Base-by-base conservation (phyloP, 75 land plant species). In the Gnetum montanum region DNA sequence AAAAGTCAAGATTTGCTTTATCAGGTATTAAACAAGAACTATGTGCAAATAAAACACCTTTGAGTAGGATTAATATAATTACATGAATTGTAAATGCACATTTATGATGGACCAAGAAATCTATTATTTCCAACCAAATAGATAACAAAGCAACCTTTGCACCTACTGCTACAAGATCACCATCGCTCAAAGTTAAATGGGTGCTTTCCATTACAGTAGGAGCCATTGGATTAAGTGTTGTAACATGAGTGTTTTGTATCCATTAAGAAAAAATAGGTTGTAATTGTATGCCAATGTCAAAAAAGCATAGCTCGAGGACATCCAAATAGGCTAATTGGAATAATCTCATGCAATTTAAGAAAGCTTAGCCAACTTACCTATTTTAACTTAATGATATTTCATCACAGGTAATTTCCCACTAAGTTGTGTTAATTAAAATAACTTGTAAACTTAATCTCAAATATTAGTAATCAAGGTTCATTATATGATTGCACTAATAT, bases 211-310 rank as follows among this genome's bases (percentile, higher is more conserved):
- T 36, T 23, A 45, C 56, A 51, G 31, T 34, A 33, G 65, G 65
- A 46, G 36, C 56, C n/a, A 43, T 62, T 50, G 27, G 23, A 20
- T 25, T 4, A 30, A 48, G 48, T 27, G 66, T 34, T 38, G 31
- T 54, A 28, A 33, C 46, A 41, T 64, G 58, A 54, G 58, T 64
- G 30, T 64, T 64, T 54, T 64, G 66, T 43, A 64, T 54, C 66
- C 66, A 64, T 54, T 54, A 34, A 43, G 58, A 54, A 51, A 64
- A 64, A 34, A 52, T 55, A 26, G 43, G 44, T 60, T 60, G 62
- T 46, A 60, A 31, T 33, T 28, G 44, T 43, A 60, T 60, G 31
- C 35, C 1, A 31, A 31, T 46, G 47, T 60, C 0, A 4, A 50
- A 60, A 1, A 60, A 60, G n/a, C 60, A 40, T 58, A 58, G 40